Evolutionary conservation across 805 yeast species (phyloP).

Genomic region (Candida insectalens): DNA sequence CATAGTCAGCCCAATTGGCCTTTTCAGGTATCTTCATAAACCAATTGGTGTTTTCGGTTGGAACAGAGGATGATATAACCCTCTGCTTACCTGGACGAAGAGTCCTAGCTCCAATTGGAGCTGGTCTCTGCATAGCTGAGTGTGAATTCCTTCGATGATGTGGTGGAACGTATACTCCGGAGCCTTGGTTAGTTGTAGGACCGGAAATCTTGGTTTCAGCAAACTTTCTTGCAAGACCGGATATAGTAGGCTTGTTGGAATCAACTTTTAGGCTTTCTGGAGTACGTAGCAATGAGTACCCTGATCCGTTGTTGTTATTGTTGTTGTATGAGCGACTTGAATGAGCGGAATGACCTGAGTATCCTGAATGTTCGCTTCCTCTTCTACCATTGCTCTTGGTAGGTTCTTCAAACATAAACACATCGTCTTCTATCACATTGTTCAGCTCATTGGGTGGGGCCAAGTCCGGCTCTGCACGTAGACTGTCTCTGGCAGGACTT

Average conservation of each 20-base stretch:
- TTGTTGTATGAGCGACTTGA: conserved; percentile 6
- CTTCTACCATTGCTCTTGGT: conserved; percentile 6
- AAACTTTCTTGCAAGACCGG: no score
- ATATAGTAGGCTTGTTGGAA: not conserved
- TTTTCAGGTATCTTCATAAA: conserved; percentile 8
- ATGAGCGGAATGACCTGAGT: no score
- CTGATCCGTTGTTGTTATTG: conserved; percentile 7
- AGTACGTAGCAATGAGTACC: not conserved
- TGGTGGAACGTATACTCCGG: conserved; percentile 40
- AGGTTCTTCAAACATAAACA: conserved; percentile 7
- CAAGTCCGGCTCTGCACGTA: not conserved
- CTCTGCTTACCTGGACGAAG: no score
- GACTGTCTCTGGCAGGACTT: not conserved
- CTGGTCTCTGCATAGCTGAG: conserved; percentile 12
- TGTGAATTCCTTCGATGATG: conserved; percentile 36
- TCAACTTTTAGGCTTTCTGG: not conserved
- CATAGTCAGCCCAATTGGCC: not conserved
- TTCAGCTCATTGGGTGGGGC: conserved; percentile 14
- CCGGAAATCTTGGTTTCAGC: not conserved
- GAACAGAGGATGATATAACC: conserved; percentile 26
- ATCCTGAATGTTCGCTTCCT: no score
- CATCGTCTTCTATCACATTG: conserved; percentile 19
- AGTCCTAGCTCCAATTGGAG: conserved; percentile 6
- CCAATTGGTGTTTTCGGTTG: conserved; percentile 25
- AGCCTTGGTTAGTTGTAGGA: not conserved